phyloP scores from a whole-genome alignment of 2,329 filamentous ascomycete species.

The Juglanconis oblonga region DNA sequence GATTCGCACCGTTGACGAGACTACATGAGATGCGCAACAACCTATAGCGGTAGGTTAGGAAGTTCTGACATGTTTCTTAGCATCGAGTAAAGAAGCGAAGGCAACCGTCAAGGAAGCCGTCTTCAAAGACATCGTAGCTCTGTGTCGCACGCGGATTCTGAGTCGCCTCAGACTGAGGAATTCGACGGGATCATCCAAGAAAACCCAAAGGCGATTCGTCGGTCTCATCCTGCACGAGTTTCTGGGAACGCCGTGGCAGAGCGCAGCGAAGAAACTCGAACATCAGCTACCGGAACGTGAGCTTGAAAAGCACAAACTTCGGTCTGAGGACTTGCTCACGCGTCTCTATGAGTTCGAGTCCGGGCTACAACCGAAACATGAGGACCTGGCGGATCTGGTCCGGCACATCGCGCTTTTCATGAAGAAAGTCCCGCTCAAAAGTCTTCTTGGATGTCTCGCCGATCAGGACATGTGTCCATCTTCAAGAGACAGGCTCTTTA shows the following conservation, averaged over 20 bases:
- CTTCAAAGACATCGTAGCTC: constrained; percentile 7
- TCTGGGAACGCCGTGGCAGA: neutral
- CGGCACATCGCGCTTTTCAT: neutral
- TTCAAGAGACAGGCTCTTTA: constrained; percentile 4
- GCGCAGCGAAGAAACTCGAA: too few relatives aligned
- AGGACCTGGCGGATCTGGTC: neutral
- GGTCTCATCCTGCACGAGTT: constrained; percentile 1
- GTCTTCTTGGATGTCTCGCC: neutral
- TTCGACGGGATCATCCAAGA: neutral
- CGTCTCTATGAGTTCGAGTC: neutral
- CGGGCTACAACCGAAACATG: neutral
- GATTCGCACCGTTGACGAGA: neutral
- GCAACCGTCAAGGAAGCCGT: neutral
- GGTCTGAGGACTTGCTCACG: neutral
- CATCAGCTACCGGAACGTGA: neutral
- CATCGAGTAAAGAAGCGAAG: neutral
- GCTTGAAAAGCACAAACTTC: neutral
- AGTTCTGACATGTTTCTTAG: neutral
- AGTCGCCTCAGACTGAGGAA: neutral
- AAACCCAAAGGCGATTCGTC: neutral
- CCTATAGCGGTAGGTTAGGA: neutral
- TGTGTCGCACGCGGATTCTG: constrained; percentile 5
- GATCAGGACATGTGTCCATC: neutral
- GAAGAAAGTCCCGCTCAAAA: neutral
- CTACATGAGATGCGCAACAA: too few relatives aligned